Percentiles rank a stretch among this genome's conserved stretches.
Conservation (phyloP, 2,329 filamentous ascomycete species). For the Atkinsonella texensis region DNA sequence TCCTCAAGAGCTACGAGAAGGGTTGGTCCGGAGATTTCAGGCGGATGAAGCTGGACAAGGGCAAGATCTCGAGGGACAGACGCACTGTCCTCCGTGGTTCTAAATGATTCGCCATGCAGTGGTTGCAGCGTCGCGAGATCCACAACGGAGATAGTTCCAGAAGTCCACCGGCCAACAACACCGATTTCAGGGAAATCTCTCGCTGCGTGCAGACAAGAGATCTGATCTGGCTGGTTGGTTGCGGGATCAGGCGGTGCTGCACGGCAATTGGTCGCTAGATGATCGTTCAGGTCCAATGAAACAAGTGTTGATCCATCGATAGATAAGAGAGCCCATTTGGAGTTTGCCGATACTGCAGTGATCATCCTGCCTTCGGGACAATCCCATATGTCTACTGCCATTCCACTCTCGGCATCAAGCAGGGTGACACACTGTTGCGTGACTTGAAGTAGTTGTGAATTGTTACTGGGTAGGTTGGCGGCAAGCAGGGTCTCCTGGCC, state of each 20-base stretch:
- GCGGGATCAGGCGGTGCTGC: slow-evolving; percentile 40
- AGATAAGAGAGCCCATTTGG: slow-evolving; percentile 58
- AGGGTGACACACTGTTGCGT: slow-evolving; percentile 53
- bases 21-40: slow-evolving; percentile 47
- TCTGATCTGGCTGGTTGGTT: slow-evolving; percentile 45
- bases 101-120: slow-evolving; percentile 51
- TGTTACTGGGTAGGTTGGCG: slow-evolving; percentile 48
- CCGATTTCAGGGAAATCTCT: slow-evolving; percentile 51
- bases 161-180: slow-evolving; percentile 78
- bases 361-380: slow-evolving; percentile 44
- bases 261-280: slow-evolving; percentile 47
- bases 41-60: slow-evolving; percentile 65
- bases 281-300: slow-evolving; percentile 50
- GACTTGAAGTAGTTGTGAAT: slow-evolving; percentile 54
- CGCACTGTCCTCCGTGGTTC: slow-evolving; percentile 49
- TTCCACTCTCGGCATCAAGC: slow-evolving; percentile 45
- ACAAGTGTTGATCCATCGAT: slow-evolving; percentile 62
- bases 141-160: slow-evolving; percentile 66
- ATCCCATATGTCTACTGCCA: slow-evolving; percentile 47
- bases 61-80: slow-evolving; percentile 75
- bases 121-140: slow-evolving; percentile 53
- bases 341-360: slow-evolving; percentile 66
- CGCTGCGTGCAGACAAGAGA: slow-evolving; percentile 74
- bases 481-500: slow-evolving; percentile 60
- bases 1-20: slow-evolving; percentile 87